Conservation (phyloP, 2,329 filamentous ascomycete species). For the Biscogniauxia sp. region DNA sequence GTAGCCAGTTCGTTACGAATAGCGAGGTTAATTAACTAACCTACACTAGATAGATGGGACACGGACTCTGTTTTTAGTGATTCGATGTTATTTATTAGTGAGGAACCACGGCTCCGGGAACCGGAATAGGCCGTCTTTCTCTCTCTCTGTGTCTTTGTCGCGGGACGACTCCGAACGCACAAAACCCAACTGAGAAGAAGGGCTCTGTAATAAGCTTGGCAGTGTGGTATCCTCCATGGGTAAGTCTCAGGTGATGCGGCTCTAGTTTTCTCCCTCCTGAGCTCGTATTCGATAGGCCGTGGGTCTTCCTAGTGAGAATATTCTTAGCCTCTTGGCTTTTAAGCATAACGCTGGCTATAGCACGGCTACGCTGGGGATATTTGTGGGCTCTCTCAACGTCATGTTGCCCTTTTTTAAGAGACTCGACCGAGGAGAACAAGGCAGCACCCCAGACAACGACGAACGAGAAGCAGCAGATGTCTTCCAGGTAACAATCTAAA, state of each 20-base stretch:
- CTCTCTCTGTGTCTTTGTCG: neutral
- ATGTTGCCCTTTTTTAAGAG: neutral
- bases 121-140: slow-evolving; percentile 1
- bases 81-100: slow-evolving; percentile 9
- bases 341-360: neutral
- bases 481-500: no score
- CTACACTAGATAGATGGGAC: neutral
- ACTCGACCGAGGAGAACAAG: neutral
- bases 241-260: slow-evolving; percentile 28
- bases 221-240: slow-evolving; percentile 23
- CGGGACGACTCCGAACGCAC: no score
- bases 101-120: slow-evolving; percentile 6
- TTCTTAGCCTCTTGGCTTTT: neutral
- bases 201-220: neutral
- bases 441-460: neutral
- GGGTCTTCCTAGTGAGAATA: neutral
- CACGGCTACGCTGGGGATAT: neutral
- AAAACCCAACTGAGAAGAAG: slow-evolving; percentile 4
- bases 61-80: slow-evolving; percentile 6
- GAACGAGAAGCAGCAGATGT: neutral
- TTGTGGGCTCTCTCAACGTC: neutral
- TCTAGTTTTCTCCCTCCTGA: neutral
- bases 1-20: neutral
- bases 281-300: neutral
- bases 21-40: neutral